These are phyloP conservation scores for Saprolegnia parasitica DNA, from an alignment of 352 stramenopile genomes.

Conservation along the genomic window DNA sequence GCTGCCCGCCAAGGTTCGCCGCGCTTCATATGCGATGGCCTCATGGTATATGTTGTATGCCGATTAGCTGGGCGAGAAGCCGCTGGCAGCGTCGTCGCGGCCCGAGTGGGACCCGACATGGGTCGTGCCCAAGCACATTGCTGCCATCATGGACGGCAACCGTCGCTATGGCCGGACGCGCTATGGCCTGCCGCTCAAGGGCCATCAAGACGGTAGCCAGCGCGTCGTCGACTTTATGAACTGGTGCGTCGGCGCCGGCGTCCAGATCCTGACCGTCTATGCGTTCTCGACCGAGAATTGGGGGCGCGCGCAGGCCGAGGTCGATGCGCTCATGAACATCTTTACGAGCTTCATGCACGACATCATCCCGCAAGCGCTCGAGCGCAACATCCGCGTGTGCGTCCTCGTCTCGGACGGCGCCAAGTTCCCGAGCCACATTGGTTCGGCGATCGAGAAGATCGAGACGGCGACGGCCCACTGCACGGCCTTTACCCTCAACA, in stretches of 20 bases:
- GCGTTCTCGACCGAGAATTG: conserved; percentile 97
- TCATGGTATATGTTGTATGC: not conserved
- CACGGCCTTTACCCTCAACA: conserved; percentile 71
- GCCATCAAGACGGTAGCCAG: conserved; percentile 93
- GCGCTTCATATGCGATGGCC: not conserved
- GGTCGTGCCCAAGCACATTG: conserved; percentile 79
- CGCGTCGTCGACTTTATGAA: conserved; percentile 94
- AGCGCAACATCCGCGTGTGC: conserved; percentile 89
- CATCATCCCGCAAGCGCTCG: conserved; percentile 83
- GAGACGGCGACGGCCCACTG: conserved; percentile 86
- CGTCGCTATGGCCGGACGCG: conserved; percentile 88
- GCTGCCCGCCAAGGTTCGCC: conserved; percentile 1
- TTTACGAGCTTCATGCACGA: conserved; percentile 95
- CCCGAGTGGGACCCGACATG: conserved; percentile 13
- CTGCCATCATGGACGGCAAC: conserved; percentile 97
- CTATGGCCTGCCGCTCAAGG: conserved; percentile 68
- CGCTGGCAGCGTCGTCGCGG: not conserved
- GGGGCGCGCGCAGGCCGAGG: conserved; percentile 85
- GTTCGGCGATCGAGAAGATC: conserved; percentile 68
- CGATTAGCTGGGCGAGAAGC: not conserved
- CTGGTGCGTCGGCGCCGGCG: conserved; percentile 92
- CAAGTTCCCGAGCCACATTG: conserved; percentile 65
- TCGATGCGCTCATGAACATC: conserved; percentile 89
- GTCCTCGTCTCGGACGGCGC: conserved; percentile 82
- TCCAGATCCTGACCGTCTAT: conserved; percentile 92